Evolutionary conservation across 2,329 filamentous ascomycete genomes (phyloP).

Genomic region (Pyrenochaeta sp.): DNA sequence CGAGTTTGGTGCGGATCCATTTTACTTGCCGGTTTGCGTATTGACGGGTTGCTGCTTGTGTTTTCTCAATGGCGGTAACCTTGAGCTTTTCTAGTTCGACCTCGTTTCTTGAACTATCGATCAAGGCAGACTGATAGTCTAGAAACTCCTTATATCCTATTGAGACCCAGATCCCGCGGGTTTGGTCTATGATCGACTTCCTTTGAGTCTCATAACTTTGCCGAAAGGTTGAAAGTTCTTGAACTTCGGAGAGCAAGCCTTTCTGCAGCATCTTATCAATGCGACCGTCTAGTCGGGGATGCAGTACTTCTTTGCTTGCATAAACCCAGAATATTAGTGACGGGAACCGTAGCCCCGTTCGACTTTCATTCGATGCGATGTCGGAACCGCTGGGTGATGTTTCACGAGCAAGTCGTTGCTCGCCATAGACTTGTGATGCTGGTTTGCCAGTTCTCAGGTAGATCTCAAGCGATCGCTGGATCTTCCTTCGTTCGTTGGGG

Average conservation of each 20-base stretch:
- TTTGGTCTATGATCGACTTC: constrained; percentile 70
- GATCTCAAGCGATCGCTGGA: constrained; percentile 87
- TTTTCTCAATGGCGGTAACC: constrained; percentile 70
- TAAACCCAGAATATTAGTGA: constrained; percentile 89
- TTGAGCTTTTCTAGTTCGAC: constrained; percentile 64
- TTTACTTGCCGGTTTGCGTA: constrained; percentile 85
- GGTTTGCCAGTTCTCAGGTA: constrained; percentile 81
- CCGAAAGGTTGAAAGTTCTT: constrained; percentile 60
- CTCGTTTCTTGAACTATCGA: constrained; percentile 31
- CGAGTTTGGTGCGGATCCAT: constrained; percentile 86
- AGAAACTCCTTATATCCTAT: constrained; percentile 96
- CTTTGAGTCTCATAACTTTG: constrained; percentile 50
- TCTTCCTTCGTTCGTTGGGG: constrained; percentile 89
- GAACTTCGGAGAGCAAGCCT: constrained; percentile 70
- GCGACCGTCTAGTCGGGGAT: constrained; percentile 74
- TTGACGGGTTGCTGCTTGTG: constrained; percentile 82
- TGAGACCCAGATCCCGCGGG: constrained; percentile 90
- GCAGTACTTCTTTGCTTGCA: constrained; percentile 72
- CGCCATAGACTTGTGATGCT: constrained; percentile 85
- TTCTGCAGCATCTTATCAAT: constrained; percentile 82
- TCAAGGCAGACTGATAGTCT: constrained; percentile 64
- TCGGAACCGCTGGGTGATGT: constrained; percentile 14
- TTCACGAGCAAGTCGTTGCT: constrained; percentile 64
- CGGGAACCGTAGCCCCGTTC: constrained; percentile 55
- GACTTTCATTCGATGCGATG: background rate